These are phyloP conservation scores for Fusarium albidum DNA, from an alignment of 2,329 filamentous ascomycete genomes.

Conservation along the genomic window DNA sequence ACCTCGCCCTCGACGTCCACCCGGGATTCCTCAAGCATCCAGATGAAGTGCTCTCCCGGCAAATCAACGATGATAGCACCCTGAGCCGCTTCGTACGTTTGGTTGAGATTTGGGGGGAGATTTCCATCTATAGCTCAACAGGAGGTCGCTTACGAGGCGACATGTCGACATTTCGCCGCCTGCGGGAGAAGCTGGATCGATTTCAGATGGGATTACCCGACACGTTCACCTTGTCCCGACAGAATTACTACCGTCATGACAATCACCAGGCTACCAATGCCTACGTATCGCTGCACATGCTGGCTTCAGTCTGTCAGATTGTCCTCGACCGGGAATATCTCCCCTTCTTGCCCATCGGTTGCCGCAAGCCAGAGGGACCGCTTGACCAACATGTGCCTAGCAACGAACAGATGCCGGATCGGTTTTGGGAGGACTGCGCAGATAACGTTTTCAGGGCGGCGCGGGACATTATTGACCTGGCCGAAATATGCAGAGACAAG, in stretches of 20 bases:
- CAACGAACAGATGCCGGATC: constrained; percentile 29
- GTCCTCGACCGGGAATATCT: constrained; percentile 50
- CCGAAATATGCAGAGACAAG: constrained; percentile 67
- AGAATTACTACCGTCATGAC: constrained; percentile 73
- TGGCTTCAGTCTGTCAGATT: constrained; percentile 71
- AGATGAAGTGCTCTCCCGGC: constrained; percentile 29
- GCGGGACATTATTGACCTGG: constrained; percentile 69
- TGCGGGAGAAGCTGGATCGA: constrained; percentile 58
- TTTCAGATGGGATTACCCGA: constrained; percentile 56
- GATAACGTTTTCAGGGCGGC: constrained; percentile 69
- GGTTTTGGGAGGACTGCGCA: constrained; percentile 71
- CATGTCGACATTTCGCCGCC: constrained; percentile 60
- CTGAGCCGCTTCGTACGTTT: constrained; percentile 64
- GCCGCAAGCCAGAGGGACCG: constrained; percentile 58
- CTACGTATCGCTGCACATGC: constrained; percentile 73
- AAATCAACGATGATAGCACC: constrained; percentile 53
- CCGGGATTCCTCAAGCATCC: constrained; percentile 55
- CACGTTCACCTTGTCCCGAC: constrained; percentile 64
- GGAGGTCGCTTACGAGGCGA: constrained; percentile 60
- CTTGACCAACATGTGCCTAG: constrained; percentile 52
- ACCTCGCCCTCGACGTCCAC: constrained; percentile 65
- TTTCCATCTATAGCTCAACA: constrained; percentile 63
- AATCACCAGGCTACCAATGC: constrained; percentile 68
- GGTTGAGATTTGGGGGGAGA: constrained; percentile 67
- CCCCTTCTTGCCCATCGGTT: constrained; percentile 47